These are phyloP conservation scores for Lentinula edodes DNA, from an alignment of 768 basidiomycete species.

Conservation along the genomic window DNA sequence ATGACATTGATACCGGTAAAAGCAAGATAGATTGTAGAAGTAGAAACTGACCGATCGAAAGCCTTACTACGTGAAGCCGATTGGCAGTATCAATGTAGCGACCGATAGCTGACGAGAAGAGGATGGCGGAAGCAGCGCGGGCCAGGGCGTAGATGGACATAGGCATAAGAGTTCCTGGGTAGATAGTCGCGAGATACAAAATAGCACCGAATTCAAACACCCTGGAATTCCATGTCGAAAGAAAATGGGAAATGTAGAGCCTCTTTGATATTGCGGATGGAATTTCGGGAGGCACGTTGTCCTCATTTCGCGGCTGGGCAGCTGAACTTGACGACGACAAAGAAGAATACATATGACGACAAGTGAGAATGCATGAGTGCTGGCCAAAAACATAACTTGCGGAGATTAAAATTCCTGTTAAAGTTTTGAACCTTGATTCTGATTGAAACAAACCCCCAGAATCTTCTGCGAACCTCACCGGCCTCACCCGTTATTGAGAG, in stretches of 20 bases:
- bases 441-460: too few species aligned
- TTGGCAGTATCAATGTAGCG: constrained; percentile 16
- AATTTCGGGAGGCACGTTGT: too few species aligned
- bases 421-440: too few species aligned
- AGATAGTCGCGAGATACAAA: constrained; percentile 18
- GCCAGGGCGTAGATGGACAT: constrained; percentile 21
- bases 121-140: constrained; percentile 14
- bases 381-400: too few species aligned
- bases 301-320: too few species aligned
- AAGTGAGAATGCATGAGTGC: too few species aligned
- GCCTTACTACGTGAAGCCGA: constrained; percentile 17
- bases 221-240: constrained; percentile 25
- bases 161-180: constrained; percentile 19
- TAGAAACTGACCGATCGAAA: constrained; percentile 15
- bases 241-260: constrained; percentile 21
- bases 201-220: constrained; percentile 24
- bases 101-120: constrained; percentile 18
- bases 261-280: background rate
- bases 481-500: too few species aligned
- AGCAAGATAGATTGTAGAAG: background rate
- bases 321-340: too few species aligned
- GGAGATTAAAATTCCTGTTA: too few species aligned
- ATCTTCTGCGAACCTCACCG: too few species aligned
- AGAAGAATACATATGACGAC: too few species aligned
- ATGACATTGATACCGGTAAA: background rate